A percentile compares a stretch with the other conserved stretches of the same genome.
These are phyloP conservation scores for Eucalyptus melliodora DNA, from an alignment of 345 rosid species.

Conservation along the genomic window DNA sequence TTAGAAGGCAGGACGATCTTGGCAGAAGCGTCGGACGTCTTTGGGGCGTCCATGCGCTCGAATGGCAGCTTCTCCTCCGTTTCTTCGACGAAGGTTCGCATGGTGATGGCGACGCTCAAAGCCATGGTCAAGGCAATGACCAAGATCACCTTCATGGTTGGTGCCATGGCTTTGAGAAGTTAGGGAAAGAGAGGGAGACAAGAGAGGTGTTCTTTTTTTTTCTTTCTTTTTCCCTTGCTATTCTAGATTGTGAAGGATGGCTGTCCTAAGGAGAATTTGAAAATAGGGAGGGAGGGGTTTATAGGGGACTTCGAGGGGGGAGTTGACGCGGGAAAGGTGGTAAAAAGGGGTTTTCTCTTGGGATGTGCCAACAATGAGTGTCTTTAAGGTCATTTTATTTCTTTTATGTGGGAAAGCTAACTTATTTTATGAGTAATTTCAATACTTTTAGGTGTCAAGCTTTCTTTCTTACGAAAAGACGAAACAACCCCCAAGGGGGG, in stretches of 20 bases:
- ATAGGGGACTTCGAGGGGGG: not conserved
- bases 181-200: not conserved
- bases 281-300: not conserved
- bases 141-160: slow-evolving; percentile 16
- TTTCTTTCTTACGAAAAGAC: not conserved
- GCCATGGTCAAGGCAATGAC: slow-evolving; percentile 32
- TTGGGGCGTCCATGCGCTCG: not conserved
- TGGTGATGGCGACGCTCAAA: slow-evolving; percentile 20
- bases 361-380: slow-evolving; percentile 17
- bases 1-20: slow-evolving; percentile 6
- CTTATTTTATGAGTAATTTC: not conserved
- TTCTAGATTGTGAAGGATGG: not conserved
- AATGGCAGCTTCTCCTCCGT: not conserved
- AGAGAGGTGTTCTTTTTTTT: not conserved
- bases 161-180: slow-evolving; percentile 13
- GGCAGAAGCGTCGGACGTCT: not conserved
- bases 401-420: not conserved
- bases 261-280: not conserved
- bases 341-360: slow-evolving; percentile 12
- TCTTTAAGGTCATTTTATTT: not conserved
- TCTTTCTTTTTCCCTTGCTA: not conserved
- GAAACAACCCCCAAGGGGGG: not conserved
- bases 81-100: slow-evolving; percentile 4
- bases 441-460: not conserved
- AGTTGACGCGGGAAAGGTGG: slow-evolving; percentile 58